Percentiles rank a stretch among this genome's conserved stretches.
These are phyloP conservation scores for Russula lepida DNA, from an alignment of 768 basidiomycete species.

Conservation along the genomic window DNA sequence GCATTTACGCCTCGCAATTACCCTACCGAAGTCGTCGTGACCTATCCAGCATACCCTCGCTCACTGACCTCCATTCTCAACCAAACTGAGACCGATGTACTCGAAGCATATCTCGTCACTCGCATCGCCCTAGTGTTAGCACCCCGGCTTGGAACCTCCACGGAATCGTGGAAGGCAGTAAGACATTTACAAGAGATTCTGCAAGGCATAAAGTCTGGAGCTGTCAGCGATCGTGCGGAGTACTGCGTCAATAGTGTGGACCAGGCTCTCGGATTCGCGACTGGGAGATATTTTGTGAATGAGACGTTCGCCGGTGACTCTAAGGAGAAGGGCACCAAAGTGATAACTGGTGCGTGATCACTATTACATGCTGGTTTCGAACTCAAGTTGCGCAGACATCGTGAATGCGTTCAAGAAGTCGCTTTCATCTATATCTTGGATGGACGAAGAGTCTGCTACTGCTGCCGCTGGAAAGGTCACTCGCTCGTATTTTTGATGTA, in stretches of 20 bases:
- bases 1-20: constrained; percentile 72
- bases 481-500: constrained; percentile 4
- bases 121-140: constrained; percentile 64
- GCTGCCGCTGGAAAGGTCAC: constrained; percentile 79
- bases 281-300: constrained; percentile 84
- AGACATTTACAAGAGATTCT: constrained; percentile 63
- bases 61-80: constrained; percentile 63
- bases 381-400: constrained; percentile 43
- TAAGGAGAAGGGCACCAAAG: constrained; percentile 67
- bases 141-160: constrained; percentile 61
- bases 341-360: constrained; percentile 60
- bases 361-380: neutral
- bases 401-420: constrained; percentile 77
- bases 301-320: constrained; percentile 74
- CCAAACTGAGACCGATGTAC: constrained; percentile 53
- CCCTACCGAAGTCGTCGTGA: constrained; percentile 71
- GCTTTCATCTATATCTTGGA: constrained; percentile 73
- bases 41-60: constrained; percentile 67
- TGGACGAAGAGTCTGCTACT: constrained; percentile 74
- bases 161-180: constrained; percentile 72
- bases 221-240: constrained; percentile 72
- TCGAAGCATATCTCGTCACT: constrained; percentile 85
- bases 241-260: constrained; percentile 74
- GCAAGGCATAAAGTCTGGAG: constrained; percentile 81
- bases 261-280: constrained; percentile 73